Evolutionary conservation across 2,329 filamentous ascomycete species (phyloP), one percentile per base, ranked within the genome.

Genomic region (Aspergillus ustus): DNA sequence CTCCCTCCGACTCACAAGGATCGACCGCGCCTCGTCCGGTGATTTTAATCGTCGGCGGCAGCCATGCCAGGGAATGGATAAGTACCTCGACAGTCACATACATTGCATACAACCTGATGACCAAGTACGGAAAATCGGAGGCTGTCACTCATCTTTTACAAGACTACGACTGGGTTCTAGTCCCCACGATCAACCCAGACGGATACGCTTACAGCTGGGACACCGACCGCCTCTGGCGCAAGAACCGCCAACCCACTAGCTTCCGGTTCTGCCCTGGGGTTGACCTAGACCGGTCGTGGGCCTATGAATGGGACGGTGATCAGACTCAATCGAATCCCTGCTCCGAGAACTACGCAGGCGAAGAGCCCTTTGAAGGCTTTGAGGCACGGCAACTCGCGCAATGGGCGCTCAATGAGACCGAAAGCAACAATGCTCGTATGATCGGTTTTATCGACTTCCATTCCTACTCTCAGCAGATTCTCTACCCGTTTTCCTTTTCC

Each of bases 1-100:
- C 85, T 1, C 80, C 83, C 59, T 79, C 22, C 5, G 37, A 83
- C 70, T 81, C 82, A 73, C 69, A 81, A 50, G 71, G 81, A 57
- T 71, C 83, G 7, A 70, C 78, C 2, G 70, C 73, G 13, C 83
- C 81, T 5, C 87, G 91, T 53, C 92, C 92, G 74, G 94, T 91
- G 0, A 87, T 97, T 60, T 81, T 97, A 54, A 82, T 99, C 20
- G 89, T 89, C 4, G 95, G 92, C 57, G 94, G 94, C 52, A 84
- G 91, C n/a, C 95, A 98, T 76, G 94, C 93, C 3, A 87, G 95
- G 43, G 95, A 99, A 81, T 99, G 95, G 95, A 96, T 99, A 67
- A 92, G 92, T 51, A 93, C 90, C 0, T 95, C 90, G 70, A 96
- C 93, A 0, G 92, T 96, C 56, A 96, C 90, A 70, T 98, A 96